Base-by-base conservation (phyloP, 176 grass and related monocot genomes). In the Rhipidocladum racemiflorum region DNA sequence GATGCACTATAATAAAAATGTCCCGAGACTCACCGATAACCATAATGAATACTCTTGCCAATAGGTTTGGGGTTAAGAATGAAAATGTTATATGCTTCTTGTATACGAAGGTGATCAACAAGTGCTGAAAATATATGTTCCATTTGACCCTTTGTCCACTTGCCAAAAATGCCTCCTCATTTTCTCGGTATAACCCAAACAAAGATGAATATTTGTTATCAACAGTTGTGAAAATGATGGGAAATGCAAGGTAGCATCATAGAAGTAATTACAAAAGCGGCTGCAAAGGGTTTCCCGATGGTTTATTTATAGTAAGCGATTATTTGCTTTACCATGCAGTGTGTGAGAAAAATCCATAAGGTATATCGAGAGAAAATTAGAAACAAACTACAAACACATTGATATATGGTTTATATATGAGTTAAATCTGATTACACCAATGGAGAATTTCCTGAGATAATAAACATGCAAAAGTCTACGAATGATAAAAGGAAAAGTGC, bases 71-170 rank as follows among this genome's bases (percentile, higher is more conserved):
- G 92, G 64, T 98, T 98, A 70, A 98, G 88, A 85, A 98, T 65
- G 43, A 98, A 98, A 64, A 98, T 90, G 59, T 95, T 98, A 85
- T 98, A 98, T 70, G 92, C 89, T 84, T 98, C 86, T 70, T 88
- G 90, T 82, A 98, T 93, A 78, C 91, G 92, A 86, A 98, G 92
- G 68, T 98, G 87, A 38, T 95, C 91, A 57, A 93, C 69, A 76
- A 98, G 87, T 34, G 87, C 80, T 56, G 92, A 92, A 90, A 95
- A 93, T 78, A 98, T 60, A 75, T 93, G 92, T 80, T 98, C 90
- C 90, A 98, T 93, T 70, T 84, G 65, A 83, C 91, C 90, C 91
- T n/a, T n/a, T 91, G 69, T 95, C 95, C 65, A 98, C 90, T 87
- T 98, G 95, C 87, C 87, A 90, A 74, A n/a, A 89, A 30, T 23